phyloP scores from a whole-genome alignment of 306 rosid genomes.

The Astragalus glycyphyllos region DNA sequence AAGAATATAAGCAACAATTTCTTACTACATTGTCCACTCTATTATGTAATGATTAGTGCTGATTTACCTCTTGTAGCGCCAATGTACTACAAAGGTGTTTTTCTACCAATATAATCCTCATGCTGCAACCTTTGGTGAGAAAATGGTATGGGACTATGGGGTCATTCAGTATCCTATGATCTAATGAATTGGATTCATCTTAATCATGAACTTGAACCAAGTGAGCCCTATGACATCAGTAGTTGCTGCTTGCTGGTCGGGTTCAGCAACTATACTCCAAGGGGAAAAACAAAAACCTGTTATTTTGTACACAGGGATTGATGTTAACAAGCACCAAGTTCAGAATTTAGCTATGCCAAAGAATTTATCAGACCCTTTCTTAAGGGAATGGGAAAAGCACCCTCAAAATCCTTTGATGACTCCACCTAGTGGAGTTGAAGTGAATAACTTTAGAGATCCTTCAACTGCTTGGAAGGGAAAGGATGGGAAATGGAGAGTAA shows the following conservation, averaged over 20 bases:
- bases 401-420: constrained; percentile 55
- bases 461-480: constrained; percentile 64
- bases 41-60: neutral
- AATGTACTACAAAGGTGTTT: constrained; percentile 54
- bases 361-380: constrained; percentile 52
- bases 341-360: constrained; percentile 56
- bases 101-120: constrained; percentile 60
- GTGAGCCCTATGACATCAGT: constrained; percentile 49
- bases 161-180: constrained; percentile 60
- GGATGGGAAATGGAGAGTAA: constrained; percentile 54
- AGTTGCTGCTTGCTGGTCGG: constrained; percentile 68
- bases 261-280: constrained; percentile 55
- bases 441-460: constrained; percentile 58
- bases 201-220: constrained; percentile 49
- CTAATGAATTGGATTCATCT: constrained; percentile 61
- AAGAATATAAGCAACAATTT: no score
- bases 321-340: constrained; percentile 45
- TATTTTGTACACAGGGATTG: constrained; percentile 58
- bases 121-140: constrained; percentile 52
- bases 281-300: constrained; percentile 44
- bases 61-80: constrained; percentile 46
- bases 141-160: constrained; percentile 68
- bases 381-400: constrained; percentile 57
- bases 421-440: constrained; percentile 48
- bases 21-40: neutral